Evolutionary conservation across 2,329 filamentous ascomycete species (phyloP).

Genomic region (Aspergillus latus): DNA sequence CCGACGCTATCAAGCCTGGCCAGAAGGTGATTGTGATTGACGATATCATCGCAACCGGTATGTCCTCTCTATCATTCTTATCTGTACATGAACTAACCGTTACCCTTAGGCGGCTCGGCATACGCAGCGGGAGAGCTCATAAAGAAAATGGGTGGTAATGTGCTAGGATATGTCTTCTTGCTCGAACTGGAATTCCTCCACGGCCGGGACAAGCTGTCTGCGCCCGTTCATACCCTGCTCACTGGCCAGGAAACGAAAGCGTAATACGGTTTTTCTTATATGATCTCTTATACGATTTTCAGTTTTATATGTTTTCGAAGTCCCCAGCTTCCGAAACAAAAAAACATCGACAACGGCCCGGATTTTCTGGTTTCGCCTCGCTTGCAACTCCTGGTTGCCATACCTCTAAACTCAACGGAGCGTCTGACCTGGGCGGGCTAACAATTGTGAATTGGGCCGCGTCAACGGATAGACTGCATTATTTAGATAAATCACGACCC

Average conservation of each 20-base stretch:
- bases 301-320: slow-evolving; percentile 8
- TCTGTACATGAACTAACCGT: neutral
- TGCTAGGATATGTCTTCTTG: slow-evolving; percentile 90
- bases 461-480: slow-evolving; percentile 14
- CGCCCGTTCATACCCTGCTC: slow-evolving; percentile 80
- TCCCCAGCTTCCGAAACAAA: slow-evolving; percentile 3
- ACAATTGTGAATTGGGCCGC: slow-evolving; percentile 7
- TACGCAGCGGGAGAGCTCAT: slow-evolving; percentile 84
- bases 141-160: slow-evolving; percentile 76
- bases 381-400: neutral
- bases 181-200: slow-evolving; percentile 93
- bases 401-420: slow-evolving; percentile 3
- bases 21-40: slow-evolving; percentile 93
- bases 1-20: slow-evolving; percentile 76
- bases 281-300: slow-evolving; percentile 9
- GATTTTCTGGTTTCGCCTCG: neutral
- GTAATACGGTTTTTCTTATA: slow-evolving; percentile 1
- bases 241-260: slow-evolving; percentile 55
- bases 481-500: slow-evolving; percentile 34
- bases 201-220: slow-evolving; percentile 83
- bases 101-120: slow-evolving; percentile 75
- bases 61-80: slow-evolving; percentile 32
- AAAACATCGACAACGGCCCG: slow-evolving; percentile 7
- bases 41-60: slow-evolving; percentile 98
- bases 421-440: slow-evolving; percentile 3